Evolutionary conservation across 179 eudicot genomes (phyloP), one percentile per base, ranked within the genome.

Genomic region (Drosera spatulata): DNA sequence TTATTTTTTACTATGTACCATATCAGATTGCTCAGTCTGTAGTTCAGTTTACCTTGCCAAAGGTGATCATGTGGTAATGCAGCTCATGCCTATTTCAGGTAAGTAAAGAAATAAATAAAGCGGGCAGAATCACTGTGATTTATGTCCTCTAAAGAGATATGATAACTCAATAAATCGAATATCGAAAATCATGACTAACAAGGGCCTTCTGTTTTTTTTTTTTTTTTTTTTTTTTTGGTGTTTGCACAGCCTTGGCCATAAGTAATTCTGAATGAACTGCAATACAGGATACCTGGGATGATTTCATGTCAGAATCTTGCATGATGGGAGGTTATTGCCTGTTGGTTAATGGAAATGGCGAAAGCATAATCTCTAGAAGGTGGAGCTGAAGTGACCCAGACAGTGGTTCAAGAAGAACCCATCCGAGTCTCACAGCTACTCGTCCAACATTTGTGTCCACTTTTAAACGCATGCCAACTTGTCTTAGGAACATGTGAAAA

Each of bases 371-470:
- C 69, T 93, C 95, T 72, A 93, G 69, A 56, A 93, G 95, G 70
- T 93, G 99, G 74, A 88, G 56, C 61, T 88, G 96, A 66, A 88
- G 91, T 37, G 87, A 78, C 71, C 88, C 99, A 38, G 96, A 93
- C 53, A 88, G 77, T 54, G 99, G 96, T 75, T 86, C 93, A 42
- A 93, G 89, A 50, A 97, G 99, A 45, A 93, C 95, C 99, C 99
- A 93, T 58, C 99, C 99, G 40, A 89, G 85, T 63, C 96, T 71
- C 55, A 93, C 97, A 50, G 95, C 95, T 44, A 93, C 83, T 6
- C 95, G 74, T 10, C 88, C 94, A 68, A 93, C 99, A 71, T 93
- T 93, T 55, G 91, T 86, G 75, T 93, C 99, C 66, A 89, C 99
- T 96, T 93, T 68, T 43, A 50, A n/a, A n/a, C n/a, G 10, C 10